Percentiles rank a stretch among this genome's conserved stretches.
Evolutionary conservation across 2,329 filamentous ascomycete species (phyloP).

Genomic region (Arthrobotrys entomopaga): DNA sequence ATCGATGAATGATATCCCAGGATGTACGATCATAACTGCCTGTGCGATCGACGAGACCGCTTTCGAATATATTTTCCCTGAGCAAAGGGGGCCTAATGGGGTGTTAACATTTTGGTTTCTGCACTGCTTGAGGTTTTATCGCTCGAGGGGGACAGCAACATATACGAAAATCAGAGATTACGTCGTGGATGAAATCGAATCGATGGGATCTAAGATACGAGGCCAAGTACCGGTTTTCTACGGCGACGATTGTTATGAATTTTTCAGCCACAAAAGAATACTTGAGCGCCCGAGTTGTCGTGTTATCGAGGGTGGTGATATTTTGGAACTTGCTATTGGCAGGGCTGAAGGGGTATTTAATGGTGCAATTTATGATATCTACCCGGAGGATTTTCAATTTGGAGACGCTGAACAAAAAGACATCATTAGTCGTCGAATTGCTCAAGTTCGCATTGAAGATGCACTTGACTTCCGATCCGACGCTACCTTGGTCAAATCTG

Average conservation of each 20-base stretch:
- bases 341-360: constrained; percentile 12
- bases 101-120: no score
- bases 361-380: constrained; percentile 25
- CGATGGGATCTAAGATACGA: neutral
- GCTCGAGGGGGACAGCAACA: constrained; percentile 7
- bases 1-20: neutral
- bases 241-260: constrained; percentile 23
- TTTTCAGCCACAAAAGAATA: constrained; percentile 16
- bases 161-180: constrained; percentile 15
- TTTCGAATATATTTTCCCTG: constrained; percentile 7
- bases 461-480: constrained; percentile 5
- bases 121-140: no score
- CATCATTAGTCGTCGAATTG: no score
- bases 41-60: constrained; percentile 26
- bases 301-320: neutral
- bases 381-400: neutral
- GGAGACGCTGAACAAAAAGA: no score
- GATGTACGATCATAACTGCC: constrained; percentile 35
- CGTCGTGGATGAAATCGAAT: constrained; percentile 1
- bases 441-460: neutral
- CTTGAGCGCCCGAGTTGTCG: constrained; percentile 17
- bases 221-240: constrained; percentile 24
- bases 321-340: constrained; percentile 27
- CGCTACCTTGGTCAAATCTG: constrained; percentile 1
- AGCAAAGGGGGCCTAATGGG: neutral